Evolutionary conservation across 163 green algal genomes (phyloP).

Genomic region (Scenedesmus sp.): DNA sequence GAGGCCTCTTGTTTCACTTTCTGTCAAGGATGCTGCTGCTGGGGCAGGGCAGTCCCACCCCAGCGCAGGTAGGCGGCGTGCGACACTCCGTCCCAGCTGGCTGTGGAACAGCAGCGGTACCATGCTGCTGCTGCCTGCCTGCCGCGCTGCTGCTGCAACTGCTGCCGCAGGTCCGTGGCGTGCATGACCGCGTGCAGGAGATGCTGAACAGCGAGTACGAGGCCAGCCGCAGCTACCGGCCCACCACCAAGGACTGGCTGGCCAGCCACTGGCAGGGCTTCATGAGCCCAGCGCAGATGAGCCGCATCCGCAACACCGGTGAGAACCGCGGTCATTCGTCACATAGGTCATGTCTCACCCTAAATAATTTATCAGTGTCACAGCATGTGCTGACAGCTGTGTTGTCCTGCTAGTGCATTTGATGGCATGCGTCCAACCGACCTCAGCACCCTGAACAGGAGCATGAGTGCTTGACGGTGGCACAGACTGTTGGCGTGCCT

Average conservation of each 20-base stretch:
- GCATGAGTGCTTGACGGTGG: too few species aligned
- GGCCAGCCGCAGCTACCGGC: slow-evolving; percentile 87
- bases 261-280: slow-evolving; percentile 95
- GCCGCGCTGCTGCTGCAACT: background rate
- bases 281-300: slow-evolving; percentile 91
- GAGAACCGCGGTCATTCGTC: background rate
- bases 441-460: too few species aligned
- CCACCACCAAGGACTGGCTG: slow-evolving; percentile 92
- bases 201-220: slow-evolving; percentile 91
- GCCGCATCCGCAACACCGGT: slow-evolving; percentile 96
- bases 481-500: too few species aligned
- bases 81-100: slow-evolving; percentile 76
- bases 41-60: too few species aligned
- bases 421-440: too few species aligned
- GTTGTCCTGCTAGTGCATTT: too few species aligned
- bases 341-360: too few species aligned
- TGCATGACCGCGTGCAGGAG: slow-evolving; percentile 76
- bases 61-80: slow-evolving; percentile 73
- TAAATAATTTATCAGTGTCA: background rate
- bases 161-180: slow-evolving; percentile 69
- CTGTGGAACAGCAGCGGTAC: too few species aligned
- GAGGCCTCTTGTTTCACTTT: too few species aligned
- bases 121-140: background rate
- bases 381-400: slow-evolving; percentile 8
- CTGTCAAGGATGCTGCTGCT: too few species aligned